phyloP scores from a whole-genome alignment of 202 grass and related monocot genomes.

The Musa balbisiana region DNA sequence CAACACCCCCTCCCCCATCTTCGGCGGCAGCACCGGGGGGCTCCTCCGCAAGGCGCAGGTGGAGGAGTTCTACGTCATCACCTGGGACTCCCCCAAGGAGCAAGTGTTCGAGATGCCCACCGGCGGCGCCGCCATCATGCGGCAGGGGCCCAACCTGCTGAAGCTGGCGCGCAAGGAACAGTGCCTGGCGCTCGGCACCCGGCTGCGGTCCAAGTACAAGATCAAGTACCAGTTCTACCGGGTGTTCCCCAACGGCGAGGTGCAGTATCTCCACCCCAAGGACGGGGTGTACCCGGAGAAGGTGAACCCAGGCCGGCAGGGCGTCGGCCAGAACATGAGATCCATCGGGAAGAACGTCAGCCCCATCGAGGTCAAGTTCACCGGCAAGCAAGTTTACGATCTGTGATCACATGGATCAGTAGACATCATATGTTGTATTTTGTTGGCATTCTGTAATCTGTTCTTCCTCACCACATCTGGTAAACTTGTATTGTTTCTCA shows the following conservation, averaged over 20 bases:
- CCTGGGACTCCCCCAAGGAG: slow-evolving; percentile 93
- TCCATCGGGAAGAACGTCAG: slow-evolving; percentile 85
- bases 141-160: slow-evolving; percentile 81
- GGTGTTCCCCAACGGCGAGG: slow-evolving; percentile 96
- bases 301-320: slow-evolving; percentile 86
- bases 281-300: slow-evolving; percentile 97
- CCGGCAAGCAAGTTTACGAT: slow-evolving; percentile 85
- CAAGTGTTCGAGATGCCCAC: slow-evolving; percentile 98
- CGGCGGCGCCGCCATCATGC: slow-evolving; percentile 89
- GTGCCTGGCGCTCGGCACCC: slow-evolving; percentile 78
- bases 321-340: slow-evolving; percentile 60
- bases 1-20: slow-evolving; percentile 85
- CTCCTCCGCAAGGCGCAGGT: slow-evolving; percentile 97
- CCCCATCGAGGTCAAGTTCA: slow-evolving; percentile 99
- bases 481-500: too few species aligned
- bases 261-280: slow-evolving; percentile 99
- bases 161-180: slow-evolving; percentile 97
- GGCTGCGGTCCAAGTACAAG: slow-evolving; percentile 92
- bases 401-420: slow-evolving; percentile 1
- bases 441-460: too few species aligned
- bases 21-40: slow-evolving; percentile 91
- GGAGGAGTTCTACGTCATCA: slow-evolving; percentile 99
- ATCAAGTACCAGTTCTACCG: slow-evolving; percentile 99
- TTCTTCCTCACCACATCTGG: too few species aligned
- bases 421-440: too few species aligned